phyloP scores from a whole-genome alignment of 257 asterid species.

The Capsicum pubescens region DNA sequence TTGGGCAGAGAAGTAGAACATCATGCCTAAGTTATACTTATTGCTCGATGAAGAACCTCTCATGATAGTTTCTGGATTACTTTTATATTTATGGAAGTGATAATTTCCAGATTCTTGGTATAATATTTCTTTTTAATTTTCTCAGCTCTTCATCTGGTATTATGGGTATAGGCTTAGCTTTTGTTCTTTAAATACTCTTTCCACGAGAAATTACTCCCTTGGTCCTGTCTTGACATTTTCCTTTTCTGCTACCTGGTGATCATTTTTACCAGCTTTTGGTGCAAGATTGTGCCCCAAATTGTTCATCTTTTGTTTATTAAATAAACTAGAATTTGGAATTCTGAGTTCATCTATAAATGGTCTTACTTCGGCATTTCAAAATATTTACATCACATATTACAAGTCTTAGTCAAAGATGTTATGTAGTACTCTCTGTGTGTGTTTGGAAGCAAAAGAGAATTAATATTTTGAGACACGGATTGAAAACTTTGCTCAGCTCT shows the following conservation, averaged over 20 bases:
- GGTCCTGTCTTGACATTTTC: neutral
- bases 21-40: neutral
- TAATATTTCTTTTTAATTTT: neutral
- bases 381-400: neutral
- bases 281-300: neutral
- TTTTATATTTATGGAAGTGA: neutral
- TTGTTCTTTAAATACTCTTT: neutral
- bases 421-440: no score
- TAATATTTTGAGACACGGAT: neutral
- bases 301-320: neutral
- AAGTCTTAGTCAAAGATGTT: neutral
- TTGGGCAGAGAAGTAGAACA: neutral
- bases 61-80: neutral
- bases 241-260: neutral
- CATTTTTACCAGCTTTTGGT: neutral
- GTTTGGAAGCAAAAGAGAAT: neutral
- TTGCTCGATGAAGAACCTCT: neutral
- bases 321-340: neutral
- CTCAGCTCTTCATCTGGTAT: neutral
- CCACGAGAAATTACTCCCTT: neutral
- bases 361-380: neutral
- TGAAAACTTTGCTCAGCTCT: neutral
- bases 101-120: neutral
- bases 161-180: neutral
- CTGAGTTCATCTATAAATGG: neutral